These are phyloP conservation scores for Zymoseptoria brevis DNA, from an alignment of 2,329 filamentous ascomycete species.

Conservation along the genomic window DNA sequence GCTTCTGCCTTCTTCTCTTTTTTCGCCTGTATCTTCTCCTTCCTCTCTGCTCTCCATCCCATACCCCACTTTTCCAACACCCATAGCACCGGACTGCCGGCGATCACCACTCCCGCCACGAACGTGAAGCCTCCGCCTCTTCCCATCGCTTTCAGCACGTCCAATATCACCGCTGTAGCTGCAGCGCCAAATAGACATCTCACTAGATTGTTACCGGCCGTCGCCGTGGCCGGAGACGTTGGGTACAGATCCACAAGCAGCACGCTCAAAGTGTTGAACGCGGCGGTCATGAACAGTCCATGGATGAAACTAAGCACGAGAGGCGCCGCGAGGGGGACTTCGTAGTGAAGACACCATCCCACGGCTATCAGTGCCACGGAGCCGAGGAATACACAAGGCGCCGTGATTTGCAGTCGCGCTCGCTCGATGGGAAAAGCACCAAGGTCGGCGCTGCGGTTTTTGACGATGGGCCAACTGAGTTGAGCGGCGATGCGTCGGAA, in stretches of 20 bases:
- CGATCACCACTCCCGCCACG: conserved; percentile 34
- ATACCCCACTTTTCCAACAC: conserved; percentile 36
- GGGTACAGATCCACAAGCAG: conserved; percentile 38
- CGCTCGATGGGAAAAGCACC: conserved; percentile 44
- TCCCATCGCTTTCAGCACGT: conserved; percentile 36
- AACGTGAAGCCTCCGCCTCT: conserved; percentile 42
- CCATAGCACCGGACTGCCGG: conserved; percentile 35
- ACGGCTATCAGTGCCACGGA: conserved; percentile 31
- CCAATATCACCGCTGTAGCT: conserved; percentile 32
- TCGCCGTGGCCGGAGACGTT: conserved; percentile 33
- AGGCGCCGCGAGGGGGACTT: conserved; percentile 33
- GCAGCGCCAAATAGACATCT: conserved; percentile 33
- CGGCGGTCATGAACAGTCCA: conserved; percentile 49
- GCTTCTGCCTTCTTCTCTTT: conserved; percentile 1
- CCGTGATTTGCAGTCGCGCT: conserved; percentile 33
- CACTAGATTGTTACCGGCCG: conserved; percentile 31
- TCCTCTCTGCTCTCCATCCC: conserved; percentile 33
- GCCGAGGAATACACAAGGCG: conserved; percentile 28
- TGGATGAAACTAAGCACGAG: conserved; percentile 46
- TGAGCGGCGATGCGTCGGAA: conserved; percentile 59
- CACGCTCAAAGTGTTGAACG: conserved; percentile 44
- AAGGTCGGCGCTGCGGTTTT: conserved; percentile 48
- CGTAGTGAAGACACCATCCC: conserved; percentile 35
- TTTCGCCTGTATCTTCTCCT: conserved; percentile 4
- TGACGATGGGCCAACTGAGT: conserved; percentile 53